Base-by-base conservation (phyloP, 2,329 filamentous ascomycete genomes). In the Zymoseptoria crescenta region DNA sequence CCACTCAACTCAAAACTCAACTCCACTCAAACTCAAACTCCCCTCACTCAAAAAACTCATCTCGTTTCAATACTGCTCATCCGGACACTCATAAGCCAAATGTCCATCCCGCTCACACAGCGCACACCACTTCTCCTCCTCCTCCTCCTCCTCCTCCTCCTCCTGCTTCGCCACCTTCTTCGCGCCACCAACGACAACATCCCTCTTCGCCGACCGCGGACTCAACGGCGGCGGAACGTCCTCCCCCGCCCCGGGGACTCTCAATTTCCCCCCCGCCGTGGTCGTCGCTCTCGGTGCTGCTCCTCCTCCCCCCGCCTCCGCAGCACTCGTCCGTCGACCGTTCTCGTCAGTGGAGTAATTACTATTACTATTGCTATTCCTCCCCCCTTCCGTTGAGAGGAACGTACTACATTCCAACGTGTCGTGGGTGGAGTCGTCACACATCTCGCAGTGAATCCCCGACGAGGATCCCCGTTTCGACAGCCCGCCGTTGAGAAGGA, bases 81-180 rank as follows among this genome's bases (percentile, higher is more conserved):
- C 69, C 24, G 73, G 72, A 59, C 73, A 74, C 59, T 74, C 72
- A 58, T 71, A 74, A 19, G 93, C 96, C 74, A 96, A 89, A 73
- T 99, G 94, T 13, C 94, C 94, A 70, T 99, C 94, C 62, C 90
- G 85, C 79, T 99, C 94, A 73, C 94, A 99, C 51, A 97, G 80
- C 16, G 94, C 94, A 75, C 94, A 99, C 94, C 94, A 99, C 76
- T 96, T 96, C 62, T 87, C 83, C 68, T 8, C 64, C 65, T 16
- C 65, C 68, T 49, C 53, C 49, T 57, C 51, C 35, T 57, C 60
- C 1, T 52, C 58, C 20, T 53, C 28, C 20, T 62, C 57, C 49
- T 57, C 24, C 57, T 62, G 57, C 48, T 54, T 55, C 7, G 59
- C 60, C 35, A 62, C 55, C 9, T 66, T 64, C 58, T 66, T 65